A percentile compares a stretch with the other conserved stretches of the same genome.
Evolutionary conservation across 371 early-diverging fungal species (phyloP).

Genomic region (Mycotypha africana): DNA sequence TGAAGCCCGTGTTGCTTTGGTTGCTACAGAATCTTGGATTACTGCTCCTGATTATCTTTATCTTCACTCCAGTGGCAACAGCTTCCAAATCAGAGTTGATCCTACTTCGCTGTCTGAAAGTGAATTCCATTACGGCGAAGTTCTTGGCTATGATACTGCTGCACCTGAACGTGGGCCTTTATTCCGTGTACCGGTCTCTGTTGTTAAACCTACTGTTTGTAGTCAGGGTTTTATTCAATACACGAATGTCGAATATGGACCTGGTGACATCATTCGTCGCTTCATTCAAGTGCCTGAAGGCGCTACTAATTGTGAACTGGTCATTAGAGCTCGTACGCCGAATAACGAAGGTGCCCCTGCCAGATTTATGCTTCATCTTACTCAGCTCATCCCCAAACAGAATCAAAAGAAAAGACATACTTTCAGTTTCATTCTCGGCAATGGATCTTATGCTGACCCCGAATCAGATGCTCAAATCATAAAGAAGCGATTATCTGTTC

Average conservation of each 20-base stretch:
- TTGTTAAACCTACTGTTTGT: constrained; percentile 72
- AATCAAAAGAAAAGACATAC: constrained; percentile 62
- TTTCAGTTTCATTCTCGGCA: constrained; percentile 53
- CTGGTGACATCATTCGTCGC: constrained; percentile 75
- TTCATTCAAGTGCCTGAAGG: constrained; percentile 80
- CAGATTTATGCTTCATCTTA: constrained; percentile 55
- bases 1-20: constrained; percentile 77
- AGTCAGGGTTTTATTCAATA: constrained; percentile 47
- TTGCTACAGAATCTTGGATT: constrained; percentile 74
- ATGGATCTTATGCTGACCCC: constrained; percentile 59
- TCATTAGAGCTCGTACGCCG: constrained; percentile 31
- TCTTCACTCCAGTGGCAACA: constrained; percentile 60
- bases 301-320: constrained; percentile 65
- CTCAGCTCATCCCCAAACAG: constrained; percentile 72
- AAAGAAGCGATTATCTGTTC: constrained; percentile 57
- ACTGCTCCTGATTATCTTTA: constrained; percentile 74
- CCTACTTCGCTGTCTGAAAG: constrained; percentile 75
- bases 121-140: constrained; percentile 71
- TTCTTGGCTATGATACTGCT: constrained; percentile 76
- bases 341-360: constrained; percentile 45
- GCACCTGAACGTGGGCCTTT: constrained; percentile 72
- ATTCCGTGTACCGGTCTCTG: constrained; percentile 85
- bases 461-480: constrained; percentile 57
- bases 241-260: constrained; percentile 59
- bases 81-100: constrained; percentile 76